phyloP scores from a whole-genome alignment of 208 protist genomes.

The Crithidia fasciculata region DNA sequence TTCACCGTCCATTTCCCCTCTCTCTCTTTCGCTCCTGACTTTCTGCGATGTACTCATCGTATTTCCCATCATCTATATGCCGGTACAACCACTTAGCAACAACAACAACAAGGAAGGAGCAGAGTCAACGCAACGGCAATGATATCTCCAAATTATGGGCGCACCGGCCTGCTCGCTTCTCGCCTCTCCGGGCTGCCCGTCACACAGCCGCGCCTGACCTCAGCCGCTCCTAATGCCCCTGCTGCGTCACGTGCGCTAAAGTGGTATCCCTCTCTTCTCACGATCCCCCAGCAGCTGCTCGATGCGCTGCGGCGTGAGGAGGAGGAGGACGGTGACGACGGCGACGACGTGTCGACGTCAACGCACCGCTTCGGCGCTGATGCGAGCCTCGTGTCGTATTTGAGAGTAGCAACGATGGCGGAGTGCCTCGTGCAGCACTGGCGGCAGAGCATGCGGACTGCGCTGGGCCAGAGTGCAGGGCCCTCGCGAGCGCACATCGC shows the following conservation, averaged over 20 bases:
- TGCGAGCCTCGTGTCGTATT: constrained; percentile 43
- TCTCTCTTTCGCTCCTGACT: neutral
- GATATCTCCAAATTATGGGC: constrained; percentile 57
- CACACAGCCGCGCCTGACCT: constrained; percentile 29
- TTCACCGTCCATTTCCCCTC: neutral
- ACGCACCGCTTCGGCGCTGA: constrained; percentile 31
- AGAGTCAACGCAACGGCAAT: no score
- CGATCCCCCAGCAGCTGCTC: constrained; percentile 73
- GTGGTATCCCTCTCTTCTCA: constrained; percentile 82
- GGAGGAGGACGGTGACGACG: no score
- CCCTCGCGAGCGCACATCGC: constrained; percentile 16
- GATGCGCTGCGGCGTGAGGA: constrained; percentile 45
- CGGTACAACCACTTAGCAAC: no score
- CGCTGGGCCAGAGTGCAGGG: neutral
- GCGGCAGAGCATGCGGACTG: neutral
- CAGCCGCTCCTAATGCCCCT: neutral
- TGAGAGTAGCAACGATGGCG: constrained; percentile 51
- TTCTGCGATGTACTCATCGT: no score
- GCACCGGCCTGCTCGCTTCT: constrained; percentile 66
- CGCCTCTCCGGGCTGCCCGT: constrained; percentile 51
- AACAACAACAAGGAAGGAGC: constrained; percentile 41
- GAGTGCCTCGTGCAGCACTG: constrained; percentile 30
- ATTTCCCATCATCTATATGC: no score
- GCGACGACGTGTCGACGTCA: neutral
- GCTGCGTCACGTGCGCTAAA: constrained; percentile 31